These are phyloP conservation scores for Colletotrichum musae DNA, from an alignment of 2,329 filamentous ascomycete genomes.

Conservation along the genomic window DNA sequence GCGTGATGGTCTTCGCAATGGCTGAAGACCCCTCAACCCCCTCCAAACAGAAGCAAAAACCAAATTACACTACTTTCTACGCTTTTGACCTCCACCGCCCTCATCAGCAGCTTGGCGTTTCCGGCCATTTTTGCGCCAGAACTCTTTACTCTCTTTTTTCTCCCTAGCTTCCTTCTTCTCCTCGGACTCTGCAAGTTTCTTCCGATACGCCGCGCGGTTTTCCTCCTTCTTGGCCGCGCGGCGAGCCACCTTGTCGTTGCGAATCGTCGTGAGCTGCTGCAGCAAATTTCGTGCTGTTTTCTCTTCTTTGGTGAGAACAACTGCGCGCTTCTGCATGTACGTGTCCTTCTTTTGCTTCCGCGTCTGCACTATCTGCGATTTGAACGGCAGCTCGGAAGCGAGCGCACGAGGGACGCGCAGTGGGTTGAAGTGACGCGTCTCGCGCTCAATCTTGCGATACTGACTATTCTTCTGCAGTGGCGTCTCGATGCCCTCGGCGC, in stretches of 20 bases:
- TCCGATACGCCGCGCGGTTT: constrained; percentile 82
- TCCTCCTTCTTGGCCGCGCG: constrained; percentile 89
- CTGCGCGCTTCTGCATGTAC: constrained; percentile 95
- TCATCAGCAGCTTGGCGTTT: constrained; percentile 66
- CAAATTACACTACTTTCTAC: constrained; percentile 36
- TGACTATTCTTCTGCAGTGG: constrained; percentile 87
- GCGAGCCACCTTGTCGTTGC: constrained; percentile 92
- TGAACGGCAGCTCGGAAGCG: constrained; percentile 89
- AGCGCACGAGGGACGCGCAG: constrained; percentile 83
- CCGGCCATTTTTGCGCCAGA: constrained; percentile 91
- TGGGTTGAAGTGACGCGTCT: constrained; percentile 82
- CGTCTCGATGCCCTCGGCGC: constrained; percentile 80
- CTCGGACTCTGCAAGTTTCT: constrained; percentile 84
- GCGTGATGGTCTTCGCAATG: no score
- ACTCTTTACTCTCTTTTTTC: constrained; percentile 93
- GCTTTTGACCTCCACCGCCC: constrained; percentile 52
- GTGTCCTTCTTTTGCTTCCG: constrained; percentile 85
- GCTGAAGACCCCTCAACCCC: no score
- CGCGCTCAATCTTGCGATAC: constrained; percentile 80
- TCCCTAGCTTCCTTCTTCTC: constrained; percentile 91
- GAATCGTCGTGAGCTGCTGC: constrained; percentile 91
- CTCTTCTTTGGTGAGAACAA: constrained; percentile 89
- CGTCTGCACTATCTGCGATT: constrained; percentile 88
- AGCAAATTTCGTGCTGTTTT: constrained; percentile 89
- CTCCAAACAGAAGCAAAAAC: no score